phyloP scores from a whole-genome alignment of 495 filamentous ascomycete species.

The Daldinia childiae region DNA sequence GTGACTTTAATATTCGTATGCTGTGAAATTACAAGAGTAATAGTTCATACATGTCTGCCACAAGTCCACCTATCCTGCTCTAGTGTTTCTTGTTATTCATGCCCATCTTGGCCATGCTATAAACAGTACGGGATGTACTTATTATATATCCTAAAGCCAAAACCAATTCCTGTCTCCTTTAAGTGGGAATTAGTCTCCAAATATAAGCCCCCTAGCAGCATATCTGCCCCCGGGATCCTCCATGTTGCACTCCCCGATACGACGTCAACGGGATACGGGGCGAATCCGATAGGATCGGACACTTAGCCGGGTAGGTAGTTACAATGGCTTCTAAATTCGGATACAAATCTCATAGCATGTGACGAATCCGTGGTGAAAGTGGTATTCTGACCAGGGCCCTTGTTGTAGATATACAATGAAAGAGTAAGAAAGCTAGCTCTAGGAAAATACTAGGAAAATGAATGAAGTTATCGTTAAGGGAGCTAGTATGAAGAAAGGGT shows the following conservation, averaged over 20 bases:
- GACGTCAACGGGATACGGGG: slow-evolving; percentile 2
- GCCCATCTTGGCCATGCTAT: not conserved
- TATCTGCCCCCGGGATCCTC: not conserved
- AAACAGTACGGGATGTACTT: not conserved
- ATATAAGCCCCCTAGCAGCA: not conserved
- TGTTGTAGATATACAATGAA: not conserved
- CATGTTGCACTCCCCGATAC: slow-evolving; percentile 10
- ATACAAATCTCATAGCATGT: not conserved
- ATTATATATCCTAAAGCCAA: not conserved
- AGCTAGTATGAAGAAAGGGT: no score
- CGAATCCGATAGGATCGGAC: slow-evolving; percentile 6
- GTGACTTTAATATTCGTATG: no score
- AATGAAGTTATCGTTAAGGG: no score
- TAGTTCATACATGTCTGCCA: not conserved
- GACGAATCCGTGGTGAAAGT: not conserved
- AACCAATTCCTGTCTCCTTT: not conserved
- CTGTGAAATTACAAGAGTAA: not conserved
- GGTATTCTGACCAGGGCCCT: not conserved
- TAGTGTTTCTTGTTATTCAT: not conserved
- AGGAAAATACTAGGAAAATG: not conserved
- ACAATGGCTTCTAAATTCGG: slow-evolving; percentile 1
- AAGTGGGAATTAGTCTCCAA: not conserved
- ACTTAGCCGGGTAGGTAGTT: slow-evolving; percentile 2
- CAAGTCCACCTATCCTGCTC: not conserved
- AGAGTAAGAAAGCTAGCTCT: not conserved